A percentile compares a stretch with the other conserved stretches of the same genome.
Evolutionary conservation across 768 basidiomycete species (phyloP).

Genomic region (Tubosaeta brunneosetosa): DNA sequence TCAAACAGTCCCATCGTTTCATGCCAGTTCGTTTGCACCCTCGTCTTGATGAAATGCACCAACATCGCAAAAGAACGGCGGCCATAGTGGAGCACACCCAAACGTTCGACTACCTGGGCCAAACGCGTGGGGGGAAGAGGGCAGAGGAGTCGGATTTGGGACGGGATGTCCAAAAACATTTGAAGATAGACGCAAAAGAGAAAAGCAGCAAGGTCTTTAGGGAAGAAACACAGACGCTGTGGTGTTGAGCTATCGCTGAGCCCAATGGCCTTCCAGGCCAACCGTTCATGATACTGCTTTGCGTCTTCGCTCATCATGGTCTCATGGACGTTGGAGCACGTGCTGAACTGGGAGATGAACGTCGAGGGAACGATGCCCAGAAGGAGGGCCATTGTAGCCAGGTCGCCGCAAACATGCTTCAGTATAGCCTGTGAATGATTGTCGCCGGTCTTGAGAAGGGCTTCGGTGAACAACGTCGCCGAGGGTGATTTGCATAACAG

Average conservation of each 20-base stretch:
- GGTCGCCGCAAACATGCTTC: constrained; percentile 21
- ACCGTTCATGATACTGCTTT: constrained; percentile 21
- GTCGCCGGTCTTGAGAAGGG: constrained; percentile 13
- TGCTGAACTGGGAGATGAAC: constrained; percentile 21
- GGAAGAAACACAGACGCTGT: constrained; percentile 8
- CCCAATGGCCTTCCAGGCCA: constrained; percentile 21
- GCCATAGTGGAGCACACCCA: constrained; percentile 38
- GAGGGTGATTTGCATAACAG: constrained; percentile 17
- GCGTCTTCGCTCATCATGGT: neutral
- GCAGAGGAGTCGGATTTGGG: neutral
- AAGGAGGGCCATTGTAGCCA: constrained; percentile 22
- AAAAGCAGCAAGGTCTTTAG: constrained; percentile 16
- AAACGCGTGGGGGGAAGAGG: neutral
- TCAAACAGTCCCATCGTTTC: constrained; percentile 34
- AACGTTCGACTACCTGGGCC: neutral
- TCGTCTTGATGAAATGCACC: constrained; percentile 37
- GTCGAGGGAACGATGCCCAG: constrained; percentile 22
- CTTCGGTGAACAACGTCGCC: constrained; percentile 28
- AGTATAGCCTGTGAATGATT: constrained; percentile 11
- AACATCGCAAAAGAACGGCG: constrained; percentile 46
- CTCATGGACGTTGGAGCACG: constrained; percentile 23
- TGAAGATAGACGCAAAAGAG: constrained; percentile 21
- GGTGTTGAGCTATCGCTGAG: neutral
- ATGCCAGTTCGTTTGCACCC: constrained; percentile 39
- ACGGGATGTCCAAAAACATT: constrained; percentile 19